These are phyloP conservation scores for Boletus tomentosulus DNA, from an alignment of 768 basidiomycete genomes.

Conservation along the genomic window DNA sequence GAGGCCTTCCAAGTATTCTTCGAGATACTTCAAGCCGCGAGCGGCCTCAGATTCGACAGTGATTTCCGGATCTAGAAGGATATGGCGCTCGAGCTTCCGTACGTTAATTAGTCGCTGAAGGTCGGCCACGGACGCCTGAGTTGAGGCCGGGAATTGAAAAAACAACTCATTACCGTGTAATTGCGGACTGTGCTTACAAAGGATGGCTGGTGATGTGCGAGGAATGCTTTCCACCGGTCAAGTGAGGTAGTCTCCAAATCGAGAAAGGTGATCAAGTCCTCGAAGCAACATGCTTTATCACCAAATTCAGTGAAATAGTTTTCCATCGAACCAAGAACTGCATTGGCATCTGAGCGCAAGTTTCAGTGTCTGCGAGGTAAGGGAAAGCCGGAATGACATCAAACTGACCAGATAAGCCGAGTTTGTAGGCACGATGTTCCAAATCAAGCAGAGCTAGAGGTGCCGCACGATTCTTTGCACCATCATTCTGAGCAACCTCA, in stretches of 20 bases:
- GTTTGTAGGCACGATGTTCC: conserved; percentile 52
- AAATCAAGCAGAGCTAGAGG: conserved; percentile 73
- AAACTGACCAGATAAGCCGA: conserved; percentile 42
- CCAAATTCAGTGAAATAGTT: conserved; percentile 70
- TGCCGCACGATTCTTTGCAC: conserved; percentile 68
- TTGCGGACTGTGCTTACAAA: conserved; percentile 40
- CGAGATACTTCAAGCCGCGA: conserved; percentile 49
- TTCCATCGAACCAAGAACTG: conserved; percentile 49
- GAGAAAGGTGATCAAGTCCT: conserved; percentile 74
- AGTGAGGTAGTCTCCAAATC: conserved; percentile 45
- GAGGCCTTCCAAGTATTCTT: conserved; percentile 64
- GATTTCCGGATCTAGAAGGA: conserved; percentile 45
- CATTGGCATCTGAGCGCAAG: conserved; percentile 38
- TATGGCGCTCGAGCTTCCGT: conserved; percentile 68
- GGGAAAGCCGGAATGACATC: neutral
- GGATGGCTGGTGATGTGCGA: conserved; percentile 43
- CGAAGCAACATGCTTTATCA: conserved; percentile 82
- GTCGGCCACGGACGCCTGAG: conserved; percentile 47
- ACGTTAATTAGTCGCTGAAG: conserved; percentile 71
- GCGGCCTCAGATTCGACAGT: conserved; percentile 53
- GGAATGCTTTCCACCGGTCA: conserved; percentile 49
- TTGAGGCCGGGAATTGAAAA: conserved; percentile 15
- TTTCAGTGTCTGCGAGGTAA: conserved; percentile 2
- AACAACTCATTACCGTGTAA: conserved; percentile 6
- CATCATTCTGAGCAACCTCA: conserved; percentile 59